Evolutionary conservation across 108 stramenopile genomes (phyloP), one percentile per base, ranked within the genome.

Genomic region (Conticribra weissflogii): DNA sequence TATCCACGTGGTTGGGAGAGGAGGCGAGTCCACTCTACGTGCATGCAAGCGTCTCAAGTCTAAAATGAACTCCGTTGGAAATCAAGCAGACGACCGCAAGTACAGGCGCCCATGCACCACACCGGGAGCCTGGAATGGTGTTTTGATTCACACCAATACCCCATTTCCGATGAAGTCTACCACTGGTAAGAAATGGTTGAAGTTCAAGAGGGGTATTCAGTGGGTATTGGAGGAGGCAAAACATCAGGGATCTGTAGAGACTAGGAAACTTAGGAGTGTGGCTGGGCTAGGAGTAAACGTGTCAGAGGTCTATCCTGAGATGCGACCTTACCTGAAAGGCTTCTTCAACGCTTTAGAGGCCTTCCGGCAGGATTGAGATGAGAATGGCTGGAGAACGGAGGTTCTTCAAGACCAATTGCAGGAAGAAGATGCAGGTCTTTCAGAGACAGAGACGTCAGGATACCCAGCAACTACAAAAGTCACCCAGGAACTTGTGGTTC

Each of bases 311-410:
- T 41, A 62, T 44, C 47, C 22, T 3, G 21, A 46, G 12, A 23
- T 9, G 14, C 31, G 60, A 5, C 27, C 24, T 9, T 62, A 62
- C 34, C 16, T 62, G 45, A 46, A 49, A 49, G 60, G 46, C 3
- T 48, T 62, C 47, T 62, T 62, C 60, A 48, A 48, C 24, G 60
- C 60, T 14, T 24, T 62, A 8, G 60, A 62, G 16, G 47, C 46
- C 17, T 62, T 46, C 23, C 21, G 60, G 15, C 9, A 14, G 3
- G 28, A 41, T 9, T 9, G 34, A 12, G 60, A 62, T 16, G 9
- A 12, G 46, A 24, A 62, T 44, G 60, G 60, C 3, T 62, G 60
- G 60, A 3, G 60, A 9, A 9, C 44, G 19, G 60, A 62, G n/a
- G 51, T 4, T 5, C 19, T 4, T 22, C 22, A 22, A 22, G 51